These are phyloP conservation scores for Haematococcus lacustris DNA, from an alignment of 139 green algal genomes.

Conservation along the genomic window DNA sequence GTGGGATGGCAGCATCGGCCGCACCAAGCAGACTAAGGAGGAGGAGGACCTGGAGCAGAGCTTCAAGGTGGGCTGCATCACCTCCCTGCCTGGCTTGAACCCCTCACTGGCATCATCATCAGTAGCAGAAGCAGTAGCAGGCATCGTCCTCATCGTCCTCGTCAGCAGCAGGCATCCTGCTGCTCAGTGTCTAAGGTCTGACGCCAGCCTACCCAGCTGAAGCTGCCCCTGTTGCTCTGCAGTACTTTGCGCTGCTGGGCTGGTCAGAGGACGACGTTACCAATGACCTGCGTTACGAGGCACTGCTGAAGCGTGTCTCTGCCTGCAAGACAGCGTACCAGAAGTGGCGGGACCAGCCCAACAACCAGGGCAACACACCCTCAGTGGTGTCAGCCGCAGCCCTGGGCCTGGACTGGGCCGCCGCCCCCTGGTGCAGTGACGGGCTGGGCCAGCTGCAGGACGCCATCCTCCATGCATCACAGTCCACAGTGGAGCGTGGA, in stretches of 20 bases:
- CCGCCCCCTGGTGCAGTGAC: not conserved
- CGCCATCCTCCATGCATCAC: too few species aligned
- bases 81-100: too few species aligned
- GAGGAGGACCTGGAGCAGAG: constrained; percentile 18
- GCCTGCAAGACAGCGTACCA: constrained; percentile 21
- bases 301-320: constrained; percentile 21
- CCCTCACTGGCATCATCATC: too few species aligned
- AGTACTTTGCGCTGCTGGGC: constrained; percentile 22
- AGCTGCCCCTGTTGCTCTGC: not conserved
- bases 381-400: too few species aligned
- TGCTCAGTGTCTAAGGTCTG: too few species aligned
- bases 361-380: too few species aligned
- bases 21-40: constrained; percentile 11
- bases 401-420: constrained; percentile 1
- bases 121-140: too few species aligned
- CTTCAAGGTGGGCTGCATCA: constrained; percentile 8
- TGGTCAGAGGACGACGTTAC: constrained; percentile 14
- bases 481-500: constrained; percentile 23
- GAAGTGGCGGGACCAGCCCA: constrained; percentile 12
- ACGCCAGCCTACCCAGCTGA: too few species aligned
- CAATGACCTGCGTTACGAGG: constrained; percentile 18
- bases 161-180: too few species aligned
- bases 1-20: constrained; percentile 21
- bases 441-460: constrained; percentile 5
- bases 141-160: too few species aligned